Base-by-base conservation (phyloP, 2,329 filamentous ascomycete genomes). In the Penicillium sp. region DNA sequence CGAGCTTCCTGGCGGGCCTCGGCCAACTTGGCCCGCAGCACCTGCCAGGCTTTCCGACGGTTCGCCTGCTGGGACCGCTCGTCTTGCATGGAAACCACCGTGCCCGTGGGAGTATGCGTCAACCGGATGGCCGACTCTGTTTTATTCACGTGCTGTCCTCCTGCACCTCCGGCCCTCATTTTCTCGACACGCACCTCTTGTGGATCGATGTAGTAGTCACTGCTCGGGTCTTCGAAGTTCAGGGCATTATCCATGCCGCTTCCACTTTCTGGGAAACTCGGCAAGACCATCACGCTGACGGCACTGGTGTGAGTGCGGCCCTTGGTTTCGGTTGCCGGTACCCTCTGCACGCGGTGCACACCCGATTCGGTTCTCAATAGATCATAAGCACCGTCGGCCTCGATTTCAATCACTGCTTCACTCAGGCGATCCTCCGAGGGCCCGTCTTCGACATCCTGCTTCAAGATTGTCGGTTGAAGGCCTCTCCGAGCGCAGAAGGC, bases 131-230 rank as follows among this genome's bases (percentile, higher is more conserved):
- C 94, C 27, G 90, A 96, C 75, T 99, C 94, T 0, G 94, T 99
- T 71, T 92, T 96, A 76, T 99, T 99, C 68, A 99, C 94, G 73
- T 99, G 94, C 76, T 99, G 94, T 0, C 94, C 94, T 28, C 94
- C 94, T 0, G 94, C 92, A 53, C 94, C 94, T 41, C 90, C 80
- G 0, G 94, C 91, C 14, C 92, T 83, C 92, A 97, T 96, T 54
- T 91, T 90, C 68, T 99, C 94, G 18, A 84, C 79, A 46, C 81
- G 81, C 22, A 99, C 90, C 53, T 99, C 92, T 54, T 85, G 81
- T 5, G 89, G 84, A 66, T 95, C 84, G 53, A 99, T 81, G 74
- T 92, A 96, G 74, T 95, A 96, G 68, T 96, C 89, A 71, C 89
- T 95, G 50, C 86, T 87, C 0, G 92, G 92, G 63, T 97, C 87